Evolutionary conservation across 441 rosid genomes (phyloP).

Genomic region (Flueggea neowawraea): DNA sequence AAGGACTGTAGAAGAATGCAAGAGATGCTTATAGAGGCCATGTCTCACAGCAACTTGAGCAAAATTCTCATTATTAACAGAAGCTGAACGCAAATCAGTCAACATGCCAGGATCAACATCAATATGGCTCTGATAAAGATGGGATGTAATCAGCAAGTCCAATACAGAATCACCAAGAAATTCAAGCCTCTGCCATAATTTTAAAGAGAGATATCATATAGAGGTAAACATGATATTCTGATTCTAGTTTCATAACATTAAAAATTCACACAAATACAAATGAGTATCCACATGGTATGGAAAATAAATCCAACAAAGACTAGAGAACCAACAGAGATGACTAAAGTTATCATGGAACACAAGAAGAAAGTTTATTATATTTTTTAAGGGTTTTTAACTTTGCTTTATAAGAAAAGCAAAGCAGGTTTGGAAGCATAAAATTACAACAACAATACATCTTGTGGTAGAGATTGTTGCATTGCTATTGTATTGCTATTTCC

Average conservation of each 20-base stretch:
- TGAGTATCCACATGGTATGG: too few species aligned
- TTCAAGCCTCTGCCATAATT: slow-evolving; percentile 76
- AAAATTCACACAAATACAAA: slow-evolving; percentile 1
- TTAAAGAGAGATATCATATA: slow-evolving; percentile 1
- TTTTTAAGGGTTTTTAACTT: too few species aligned
- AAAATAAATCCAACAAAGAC: too few species aligned
- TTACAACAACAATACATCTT: too few species aligned
- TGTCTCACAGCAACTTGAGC: slow-evolving; percentile 73
- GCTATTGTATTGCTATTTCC: too few species aligned
- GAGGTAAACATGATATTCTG: too few species aligned
- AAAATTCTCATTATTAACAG: slow-evolving; percentile 81
- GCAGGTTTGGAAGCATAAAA: too few species aligned
- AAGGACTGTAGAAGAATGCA: slow-evolving; percentile 43
- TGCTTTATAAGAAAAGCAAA: too few species aligned
- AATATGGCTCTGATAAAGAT: slow-evolving; percentile 65
- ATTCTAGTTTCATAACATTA: neutral
- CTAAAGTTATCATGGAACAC: too few species aligned
- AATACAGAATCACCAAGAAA: slow-evolving; percentile 90
- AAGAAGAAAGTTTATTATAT: too few species aligned
- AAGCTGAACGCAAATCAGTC: slow-evolving; percentile 92
- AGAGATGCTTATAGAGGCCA: slow-evolving; percentile 63
- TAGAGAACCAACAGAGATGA: too few species aligned
- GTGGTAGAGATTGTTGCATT: too few species aligned
- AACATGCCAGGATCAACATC: slow-evolving; percentile 81
- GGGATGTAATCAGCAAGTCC: slow-evolving; percentile 81